These are phyloP conservation scores for Paramecium biaurelia DNA, from an alignment of 73 alveolate genomes.

Conservation along the genomic window DNA sequence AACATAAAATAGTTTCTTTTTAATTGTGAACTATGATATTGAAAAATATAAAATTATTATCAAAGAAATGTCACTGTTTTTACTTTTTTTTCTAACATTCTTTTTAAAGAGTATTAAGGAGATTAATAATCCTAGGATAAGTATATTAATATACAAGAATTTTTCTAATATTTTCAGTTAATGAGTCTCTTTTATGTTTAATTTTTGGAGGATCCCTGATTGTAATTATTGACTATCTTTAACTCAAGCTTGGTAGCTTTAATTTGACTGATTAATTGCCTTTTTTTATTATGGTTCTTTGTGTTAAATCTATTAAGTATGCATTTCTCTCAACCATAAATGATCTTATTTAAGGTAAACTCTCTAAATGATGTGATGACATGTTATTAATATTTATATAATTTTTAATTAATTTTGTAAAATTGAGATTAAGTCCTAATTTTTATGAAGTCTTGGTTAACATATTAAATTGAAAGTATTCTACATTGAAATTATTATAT, in stretches of 20 bases:
- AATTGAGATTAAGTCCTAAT: background rate
- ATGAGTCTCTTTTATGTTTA: background rate
- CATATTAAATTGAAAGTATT: background rate
- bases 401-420: background rate
- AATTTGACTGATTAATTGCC: background rate
- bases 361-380: background rate
- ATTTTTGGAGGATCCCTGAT: background rate
- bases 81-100: background rate
- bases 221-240: background rate
- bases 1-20: background rate
- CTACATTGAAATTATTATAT: background rate
- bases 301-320: background rate
- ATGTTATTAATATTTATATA: background rate
- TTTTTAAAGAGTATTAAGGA: background rate
- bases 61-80: slow-evolving; percentile 12
- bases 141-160: background rate
- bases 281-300: background rate
- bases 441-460: background rate
- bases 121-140: background rate
- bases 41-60: background rate
- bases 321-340: slow-evolving; percentile 35
- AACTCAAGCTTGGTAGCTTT: background rate
- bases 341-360: background rate
- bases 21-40: background rate
- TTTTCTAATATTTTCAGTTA: background rate